phyloP scores from a whole-genome alignment of 2,329 filamentous ascomycete genomes.

The Talaromyces sp. region DNA sequence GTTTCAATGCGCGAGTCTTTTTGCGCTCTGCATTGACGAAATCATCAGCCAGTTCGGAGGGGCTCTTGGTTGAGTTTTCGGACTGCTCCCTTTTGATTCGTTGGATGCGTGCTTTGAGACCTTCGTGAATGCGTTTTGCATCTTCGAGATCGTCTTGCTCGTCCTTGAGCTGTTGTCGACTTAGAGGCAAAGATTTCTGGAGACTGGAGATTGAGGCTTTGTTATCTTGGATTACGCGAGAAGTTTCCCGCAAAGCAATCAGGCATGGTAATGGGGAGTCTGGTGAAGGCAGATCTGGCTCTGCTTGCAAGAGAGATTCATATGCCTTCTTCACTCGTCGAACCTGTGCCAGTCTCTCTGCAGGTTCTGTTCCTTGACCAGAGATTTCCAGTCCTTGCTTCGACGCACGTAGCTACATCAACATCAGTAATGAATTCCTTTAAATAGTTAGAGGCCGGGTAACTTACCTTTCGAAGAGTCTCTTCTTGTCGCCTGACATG shows the following conservation, averaged over 20 bases:
- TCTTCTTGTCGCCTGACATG: conserved; percentile 48
- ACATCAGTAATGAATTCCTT: conserved; percentile 2
- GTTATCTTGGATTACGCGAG: conserved; percentile 63
- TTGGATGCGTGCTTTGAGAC: conserved; percentile 58
- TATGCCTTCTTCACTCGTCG: conserved; percentile 62
- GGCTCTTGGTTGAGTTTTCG: conserved; percentile 56
- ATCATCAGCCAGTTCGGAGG: conserved; percentile 61
- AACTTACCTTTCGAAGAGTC: conserved; percentile 46
- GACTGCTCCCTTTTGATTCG: conserved; percentile 58
- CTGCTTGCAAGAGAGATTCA: conserved; percentile 57
- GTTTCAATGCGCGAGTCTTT: conserved; percentile 60
- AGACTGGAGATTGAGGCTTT: conserved; percentile 54
- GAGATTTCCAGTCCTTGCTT: conserved; percentile 30
- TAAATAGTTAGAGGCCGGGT: no score
- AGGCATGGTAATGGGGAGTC: conserved; percentile 69
- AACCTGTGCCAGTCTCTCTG: conserved; percentile 45
- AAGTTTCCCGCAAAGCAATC: conserved; percentile 65
- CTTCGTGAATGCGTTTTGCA: conserved; percentile 44
- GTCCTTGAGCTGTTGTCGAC: conserved; percentile 39
- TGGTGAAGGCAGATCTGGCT: conserved; percentile 64
- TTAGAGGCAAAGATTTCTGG: conserved; percentile 38
- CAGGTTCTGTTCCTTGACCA: conserved; percentile 28
- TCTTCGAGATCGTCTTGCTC: conserved; percentile 50
- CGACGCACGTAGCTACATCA: conserved; percentile 34
- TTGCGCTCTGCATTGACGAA: conserved; percentile 59